Base-by-base conservation (phyloP, 768 basidiomycete genomes). In the Naganishia antarctica region DNA sequence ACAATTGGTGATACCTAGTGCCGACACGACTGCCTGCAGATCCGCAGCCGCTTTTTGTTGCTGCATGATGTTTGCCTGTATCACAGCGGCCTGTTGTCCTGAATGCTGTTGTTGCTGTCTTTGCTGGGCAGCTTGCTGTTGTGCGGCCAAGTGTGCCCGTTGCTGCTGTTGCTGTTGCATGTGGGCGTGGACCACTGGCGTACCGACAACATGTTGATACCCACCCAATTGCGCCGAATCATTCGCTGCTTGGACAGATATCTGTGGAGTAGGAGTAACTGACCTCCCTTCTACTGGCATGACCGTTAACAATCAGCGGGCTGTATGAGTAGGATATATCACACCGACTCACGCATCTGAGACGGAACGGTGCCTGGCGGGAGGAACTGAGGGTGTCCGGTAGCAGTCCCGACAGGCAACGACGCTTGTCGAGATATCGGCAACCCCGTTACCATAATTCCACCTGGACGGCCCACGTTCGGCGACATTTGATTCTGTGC, bases 311-410 rank as follows among this genome's bases (percentile, higher is more conserved):
- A n/a, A n/a, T n/a, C n/a, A n/a, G n/a, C n/a, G n/a, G n/a, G n/a
- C n/a, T n/a, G n/a, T n/a, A n/a, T n/a, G n/a, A n/a, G n/a, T n/a
- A n/a, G n/a, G n/a, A n/a, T n/a, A n/a, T n/a, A n/a, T n/a, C n/a
- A n/a, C n/a, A n/a, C n/a, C n/a, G n/a, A 57, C 53, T 41, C 40
- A 57, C 53, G 53, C 53, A 57, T 57, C 7, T 57, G 53, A 40
- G 32, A 37, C 21, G 50, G 28, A 18, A 57, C 37, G 21, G 37
- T 23, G 23, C 53, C 53, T 1, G 53, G 53, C 23, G 53, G 53
- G 5, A 57, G 23, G 16, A 57, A 57, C 11, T 51, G 50, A 29
- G 31, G 12, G 21, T 51, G 50, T 34, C 29, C 32, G n/a, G 29
- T 18, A 21, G 29, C 29, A 18, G 31, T 7, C 4, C 50, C 31